Evolutionary conservation across 495 filamentous ascomycete genomes (phyloP).

Genomic region (Neurospora sublineolata): DNA sequence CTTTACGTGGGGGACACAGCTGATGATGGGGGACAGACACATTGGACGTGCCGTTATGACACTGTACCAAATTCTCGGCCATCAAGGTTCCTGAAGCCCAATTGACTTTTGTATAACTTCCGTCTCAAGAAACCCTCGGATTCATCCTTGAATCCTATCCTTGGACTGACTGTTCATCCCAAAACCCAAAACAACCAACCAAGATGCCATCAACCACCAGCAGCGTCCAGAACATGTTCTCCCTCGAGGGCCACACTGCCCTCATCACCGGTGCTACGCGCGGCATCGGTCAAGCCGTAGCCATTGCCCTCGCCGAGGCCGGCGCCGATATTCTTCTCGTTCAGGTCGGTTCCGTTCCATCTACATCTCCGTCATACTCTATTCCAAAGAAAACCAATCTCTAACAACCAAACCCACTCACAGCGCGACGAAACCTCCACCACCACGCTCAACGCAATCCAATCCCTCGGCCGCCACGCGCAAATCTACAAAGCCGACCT

Average conservation of each 20-base stretch:
- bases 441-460: constrained; percentile 50
- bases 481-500: constrained; percentile 65
- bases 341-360: constrained; percentile 29
- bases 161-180: neutral
- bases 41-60: neutral
- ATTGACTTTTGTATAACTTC: neutral
- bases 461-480: constrained; percentile 53
- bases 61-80: neutral
- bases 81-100: neutral
- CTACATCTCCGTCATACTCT: neutral
- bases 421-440: constrained; percentile 57
- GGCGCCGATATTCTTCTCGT: constrained; percentile 74
- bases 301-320: constrained; percentile 68
- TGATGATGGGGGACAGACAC: neutral
- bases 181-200: too few species aligned
- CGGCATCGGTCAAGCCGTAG: constrained; percentile 79
- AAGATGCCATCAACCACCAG: constrained; percentile 5
- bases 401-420: neutral
- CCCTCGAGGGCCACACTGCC: constrained; percentile 59
- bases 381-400: neutral
- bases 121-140: neutral
- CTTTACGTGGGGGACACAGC: neutral
- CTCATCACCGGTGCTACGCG: constrained; percentile 79
- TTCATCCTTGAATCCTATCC: neutral
- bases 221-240: constrained; percentile 29